phyloP scores from a whole-genome alignment of 805 yeast genomes.

The Pichia scutulata region DNA sequence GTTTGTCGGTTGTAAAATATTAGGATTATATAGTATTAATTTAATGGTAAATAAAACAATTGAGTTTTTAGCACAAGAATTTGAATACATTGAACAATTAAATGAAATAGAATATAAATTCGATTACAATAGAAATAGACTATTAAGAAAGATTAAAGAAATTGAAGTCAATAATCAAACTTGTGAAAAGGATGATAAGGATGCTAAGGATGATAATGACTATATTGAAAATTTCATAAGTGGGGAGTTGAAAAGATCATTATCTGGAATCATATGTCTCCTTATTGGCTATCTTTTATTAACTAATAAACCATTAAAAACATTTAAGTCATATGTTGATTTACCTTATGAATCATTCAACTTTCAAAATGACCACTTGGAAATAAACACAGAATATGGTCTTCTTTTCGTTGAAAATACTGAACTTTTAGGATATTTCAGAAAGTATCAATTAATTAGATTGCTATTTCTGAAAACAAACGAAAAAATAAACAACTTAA shows the following conservation, averaged over 20 bases:
- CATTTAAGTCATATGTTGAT: conserved; percentile 1
- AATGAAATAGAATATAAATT: not conserved
- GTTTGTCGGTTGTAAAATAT: conserved; percentile 6
- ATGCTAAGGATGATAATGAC: not conserved
- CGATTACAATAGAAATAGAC: not conserved
- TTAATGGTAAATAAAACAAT: conserved; percentile 1
- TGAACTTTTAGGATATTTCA: not conserved
- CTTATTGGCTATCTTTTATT: conserved; percentile 4
- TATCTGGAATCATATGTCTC: conserved; percentile 1
- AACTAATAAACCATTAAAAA: conserved; percentile 1
- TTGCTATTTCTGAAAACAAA: not conserved
- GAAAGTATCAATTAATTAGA: not conserved
- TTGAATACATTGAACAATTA: not conserved
- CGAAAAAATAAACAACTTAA: not conserved
- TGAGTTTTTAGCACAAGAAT: not conserved
- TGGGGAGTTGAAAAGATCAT: not conserved
- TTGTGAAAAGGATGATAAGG: too few species aligned
- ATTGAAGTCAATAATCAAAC: too few species aligned
- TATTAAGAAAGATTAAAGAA: not conserved
- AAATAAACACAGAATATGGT: not conserved
- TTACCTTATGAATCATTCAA: not conserved
- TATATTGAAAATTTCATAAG: not conserved
- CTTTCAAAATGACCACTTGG: not conserved
- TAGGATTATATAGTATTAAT: conserved; percentile 5
- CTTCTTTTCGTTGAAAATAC: not conserved